A percentile compares a stretch with the other conserved stretches of the same genome.
Conservation (phyloP, 345 rosid genomes). For the Camelina hispida region DNA sequence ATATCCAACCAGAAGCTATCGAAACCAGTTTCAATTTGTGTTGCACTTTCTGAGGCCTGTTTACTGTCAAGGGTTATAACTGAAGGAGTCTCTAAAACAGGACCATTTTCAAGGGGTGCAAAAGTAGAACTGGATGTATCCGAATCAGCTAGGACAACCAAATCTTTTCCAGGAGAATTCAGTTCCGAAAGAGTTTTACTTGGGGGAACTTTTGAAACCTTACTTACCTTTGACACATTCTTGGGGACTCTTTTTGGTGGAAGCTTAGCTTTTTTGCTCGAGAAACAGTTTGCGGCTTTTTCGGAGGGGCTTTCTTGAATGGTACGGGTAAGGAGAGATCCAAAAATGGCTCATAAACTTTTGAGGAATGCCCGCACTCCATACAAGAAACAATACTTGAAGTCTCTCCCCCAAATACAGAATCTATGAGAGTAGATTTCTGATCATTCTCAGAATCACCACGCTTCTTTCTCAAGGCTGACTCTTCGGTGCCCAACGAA, state of each 20-base stretch:
- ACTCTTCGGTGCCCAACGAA: conserved; percentile 79
- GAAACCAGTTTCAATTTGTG: conserved; percentile 27
- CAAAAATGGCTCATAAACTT: conserved; percentile 84
- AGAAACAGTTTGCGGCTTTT: conserved; percentile 56
- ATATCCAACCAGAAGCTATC: conserved; percentile 47
- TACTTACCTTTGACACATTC: conserved; percentile 54
- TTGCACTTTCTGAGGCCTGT: conserved; percentile 26
- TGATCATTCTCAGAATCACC: conserved; percentile 47
- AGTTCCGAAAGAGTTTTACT: conserved; percentile 43
- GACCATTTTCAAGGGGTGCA: conserved; percentile 29
- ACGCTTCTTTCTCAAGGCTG: conserved; percentile 53
- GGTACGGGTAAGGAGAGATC: conserved; percentile 97
- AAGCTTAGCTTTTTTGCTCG: conserved; percentile 71
- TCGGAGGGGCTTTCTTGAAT: conserved; percentile 73
- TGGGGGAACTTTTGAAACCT: conserved; percentile 48
- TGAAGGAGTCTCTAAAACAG: conserved; percentile 34
- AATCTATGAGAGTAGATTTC: conserved; percentile 68
- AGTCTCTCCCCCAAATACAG: conserved; percentile 83
- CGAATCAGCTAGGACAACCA: conserved; percentile 27
- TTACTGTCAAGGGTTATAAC: conserved; percentile 28
- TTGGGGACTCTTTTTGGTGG: conserved; percentile 66
- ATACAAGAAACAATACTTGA: conserved; percentile 87
- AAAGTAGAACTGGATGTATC: conserved; percentile 28
- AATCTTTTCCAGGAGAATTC: conserved; percentile 30
- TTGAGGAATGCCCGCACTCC: conserved; percentile 88